phyloP scores from a whole-genome alignment of 139 green algal species.

The Chlamydomonas schloesseri region DNA sequence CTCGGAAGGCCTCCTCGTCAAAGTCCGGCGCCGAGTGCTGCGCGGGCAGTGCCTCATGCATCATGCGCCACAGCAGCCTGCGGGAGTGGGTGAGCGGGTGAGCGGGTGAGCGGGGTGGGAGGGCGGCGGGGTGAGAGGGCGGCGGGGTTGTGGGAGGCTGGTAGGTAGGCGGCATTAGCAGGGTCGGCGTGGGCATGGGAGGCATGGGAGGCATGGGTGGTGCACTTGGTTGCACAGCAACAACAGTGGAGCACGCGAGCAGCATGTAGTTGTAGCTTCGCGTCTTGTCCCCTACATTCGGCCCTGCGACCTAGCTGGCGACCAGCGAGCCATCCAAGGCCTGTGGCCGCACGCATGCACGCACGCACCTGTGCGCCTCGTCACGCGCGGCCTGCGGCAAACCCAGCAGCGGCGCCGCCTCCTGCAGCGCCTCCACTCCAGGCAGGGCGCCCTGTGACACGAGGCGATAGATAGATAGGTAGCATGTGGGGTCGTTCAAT shows the following conservation, averaged over 20 bases:
- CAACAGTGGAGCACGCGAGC: too few species aligned
- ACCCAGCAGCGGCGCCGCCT: conserved; percentile 28
- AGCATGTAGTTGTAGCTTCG: too few species aligned
- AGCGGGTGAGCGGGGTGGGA: not conserved
- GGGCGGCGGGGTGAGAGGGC: not conserved
- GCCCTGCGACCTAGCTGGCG: too few species aligned
- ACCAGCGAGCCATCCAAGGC: too few species aligned
- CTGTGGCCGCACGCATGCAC: too few species aligned
- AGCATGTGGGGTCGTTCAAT: too few species aligned
- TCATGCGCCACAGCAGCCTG: conserved; percentile 52
- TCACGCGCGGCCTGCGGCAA: conserved; percentile 24
- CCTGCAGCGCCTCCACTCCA: not conserved
- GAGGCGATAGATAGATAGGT: too few species aligned
- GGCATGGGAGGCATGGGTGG: not conserved
- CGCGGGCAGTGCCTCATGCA: conserved; percentile 48
- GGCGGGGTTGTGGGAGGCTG: too few species aligned
- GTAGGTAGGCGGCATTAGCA: not conserved
- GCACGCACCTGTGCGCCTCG: conserved; percentile 42
- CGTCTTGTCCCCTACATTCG: too few species aligned
- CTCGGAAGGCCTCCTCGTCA: conserved; percentile 35
- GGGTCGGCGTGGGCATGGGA: not conserved
- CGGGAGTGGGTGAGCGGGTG: not conserved
- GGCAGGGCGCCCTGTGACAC: conserved; percentile 22
- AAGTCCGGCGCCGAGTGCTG: not conserved
- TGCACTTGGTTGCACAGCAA: too few species aligned